Conservation (phyloP, 192 early-diverging fungal species). For the Rhizophagus prolifer region DNA sequence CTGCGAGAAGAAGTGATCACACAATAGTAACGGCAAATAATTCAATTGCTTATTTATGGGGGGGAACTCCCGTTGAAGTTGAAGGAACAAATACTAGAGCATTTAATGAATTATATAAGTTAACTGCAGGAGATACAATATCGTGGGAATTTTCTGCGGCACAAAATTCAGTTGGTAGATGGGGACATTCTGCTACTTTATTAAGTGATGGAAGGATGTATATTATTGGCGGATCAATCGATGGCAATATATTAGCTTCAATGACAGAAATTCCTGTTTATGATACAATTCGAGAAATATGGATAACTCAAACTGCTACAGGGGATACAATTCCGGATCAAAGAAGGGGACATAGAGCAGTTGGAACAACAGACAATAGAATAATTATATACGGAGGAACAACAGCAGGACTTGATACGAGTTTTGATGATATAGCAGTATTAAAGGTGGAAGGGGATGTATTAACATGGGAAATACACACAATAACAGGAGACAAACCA, state of each 20-base stretch:
- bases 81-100: neutral
- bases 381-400: slow-evolving; percentile 17
- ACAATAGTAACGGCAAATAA: slow-evolving; percentile 10
- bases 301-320: neutral
- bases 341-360: neutral
- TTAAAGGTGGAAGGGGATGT: neutral
- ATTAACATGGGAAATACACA: neutral
- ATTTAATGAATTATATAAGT: neutral
- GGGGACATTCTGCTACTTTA: slow-evolving; percentile 24
- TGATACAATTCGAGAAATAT: neutral
- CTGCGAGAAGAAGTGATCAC: slow-evolving; percentile 22
- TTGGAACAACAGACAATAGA: slow-evolving; percentile 3
- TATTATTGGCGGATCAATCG: slow-evolving; percentile 27
- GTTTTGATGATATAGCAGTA: neutral
- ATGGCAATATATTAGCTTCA: neutral
- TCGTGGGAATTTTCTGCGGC: neutral
- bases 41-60: slow-evolving; percentile 31
- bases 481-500: neutral
- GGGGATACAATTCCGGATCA: neutral
- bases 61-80: neutral
- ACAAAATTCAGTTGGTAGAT: slow-evolving; percentile 6
- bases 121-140: neutral
- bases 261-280: slow-evolving; percentile 7
- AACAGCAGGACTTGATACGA: neutral
- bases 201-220: slow-evolving; percentile 29